These are phyloP conservation scores for Sugiyamaella mastotermitis DNA, from an alignment of 805 yeast species.

Conservation along the genomic window DNA sequence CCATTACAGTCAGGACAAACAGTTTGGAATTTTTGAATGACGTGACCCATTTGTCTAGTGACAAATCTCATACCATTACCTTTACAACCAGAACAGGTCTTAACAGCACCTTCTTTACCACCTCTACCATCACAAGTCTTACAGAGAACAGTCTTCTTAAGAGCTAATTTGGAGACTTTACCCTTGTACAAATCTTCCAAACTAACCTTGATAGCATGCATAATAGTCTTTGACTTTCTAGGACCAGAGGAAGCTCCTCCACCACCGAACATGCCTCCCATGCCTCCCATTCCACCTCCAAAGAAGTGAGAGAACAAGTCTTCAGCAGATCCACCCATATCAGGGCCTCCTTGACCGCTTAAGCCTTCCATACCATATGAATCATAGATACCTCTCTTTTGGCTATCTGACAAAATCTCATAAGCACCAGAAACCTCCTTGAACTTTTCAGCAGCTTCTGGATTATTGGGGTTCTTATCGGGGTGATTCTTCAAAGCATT, in stretches of 20 bases:
- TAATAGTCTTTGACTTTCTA: slow-evolving; percentile 82
- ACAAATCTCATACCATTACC: slow-evolving; percentile 90
- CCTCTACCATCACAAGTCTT: slow-evolving; percentile 89
- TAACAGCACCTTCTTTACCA: slow-evolving; percentile 87
- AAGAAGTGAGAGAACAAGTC: slow-evolving; percentile 78
- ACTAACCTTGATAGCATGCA: slow-evolving; percentile 77
- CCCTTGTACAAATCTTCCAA: slow-evolving; percentile 94
- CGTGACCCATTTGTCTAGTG: slow-evolving; percentile 98
- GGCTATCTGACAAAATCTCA: slow-evolving; percentile 79
- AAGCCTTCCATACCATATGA: slow-evolving; percentile 91
- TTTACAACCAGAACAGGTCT: slow-evolving; percentile 78
- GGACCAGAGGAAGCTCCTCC: slow-evolving; percentile 75
- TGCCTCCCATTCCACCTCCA: slow-evolving; percentile 45
- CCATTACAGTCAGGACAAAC: slow-evolving; percentile 91
- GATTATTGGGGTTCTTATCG: slow-evolving; percentile 61
- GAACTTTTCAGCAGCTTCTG: slow-evolving; percentile 92
- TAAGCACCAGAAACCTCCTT: slow-evolving; percentile 86
- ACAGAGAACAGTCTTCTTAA: slow-evolving; percentile 88
- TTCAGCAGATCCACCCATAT: slow-evolving; percentile 64
- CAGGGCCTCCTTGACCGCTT: slow-evolving; percentile 63
- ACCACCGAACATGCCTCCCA: slow-evolving; percentile 37
- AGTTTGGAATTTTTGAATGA: slow-evolving; percentile 96
- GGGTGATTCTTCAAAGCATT: slow-evolving; percentile 77
- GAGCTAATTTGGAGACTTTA: slow-evolving; percentile 86
- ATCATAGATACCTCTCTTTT: slow-evolving; percentile 87